A percentile compares a stretch with the other conserved stretches of the same genome.
Evolutionary conservation across 805 yeast species (phyloP).

Genomic region (Trichomonascus vanleenenianus): DNA sequence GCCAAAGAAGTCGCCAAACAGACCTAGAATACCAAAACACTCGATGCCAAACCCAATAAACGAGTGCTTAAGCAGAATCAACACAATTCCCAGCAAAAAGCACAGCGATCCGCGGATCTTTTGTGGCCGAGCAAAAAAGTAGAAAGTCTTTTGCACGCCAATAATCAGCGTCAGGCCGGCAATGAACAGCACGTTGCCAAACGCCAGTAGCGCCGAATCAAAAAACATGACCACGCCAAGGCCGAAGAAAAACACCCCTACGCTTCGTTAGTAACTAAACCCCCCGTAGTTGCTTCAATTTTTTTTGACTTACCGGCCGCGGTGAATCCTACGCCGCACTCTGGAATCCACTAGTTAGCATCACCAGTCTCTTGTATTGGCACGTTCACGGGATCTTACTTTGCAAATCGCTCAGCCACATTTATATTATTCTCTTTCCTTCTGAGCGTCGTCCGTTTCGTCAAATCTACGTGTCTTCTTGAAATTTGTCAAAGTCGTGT

Average conservation of each 20-base stretch:
- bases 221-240: conserved; percentile 81
- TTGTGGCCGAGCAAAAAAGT: conserved; percentile 78
- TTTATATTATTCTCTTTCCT: conserved; percentile 4
- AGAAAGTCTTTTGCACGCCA: conserved; percentile 75
- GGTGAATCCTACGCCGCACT: conserved; percentile 88
- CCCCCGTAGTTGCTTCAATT: neutral
- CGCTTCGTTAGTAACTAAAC: conserved; percentile 5
- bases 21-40: conserved; percentile 77
- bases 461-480: neutral
- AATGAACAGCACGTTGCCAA: conserved; percentile 76
- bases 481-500: no score
- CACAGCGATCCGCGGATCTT: conserved; percentile 83
- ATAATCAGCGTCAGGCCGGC: conserved; percentile 81
- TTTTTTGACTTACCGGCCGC: conserved; percentile 59
- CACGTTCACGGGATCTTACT: conserved; percentile 13
- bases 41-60: conserved; percentile 82
- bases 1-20: conserved; percentile 91
- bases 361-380: neutral
- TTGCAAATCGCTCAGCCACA: conserved; percentile 32
- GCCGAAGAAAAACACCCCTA: conserved; percentile 61
- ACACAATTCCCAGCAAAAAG: conserved; percentile 62
- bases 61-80: conserved; percentile 69
- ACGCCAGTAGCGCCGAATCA: conserved; percentile 79
- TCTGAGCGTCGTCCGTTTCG: neutral
- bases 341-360: conserved; percentile 33